Base-by-base conservation (phyloP, 768 basidiomycete species). In the Mycena belliarum region DNA sequence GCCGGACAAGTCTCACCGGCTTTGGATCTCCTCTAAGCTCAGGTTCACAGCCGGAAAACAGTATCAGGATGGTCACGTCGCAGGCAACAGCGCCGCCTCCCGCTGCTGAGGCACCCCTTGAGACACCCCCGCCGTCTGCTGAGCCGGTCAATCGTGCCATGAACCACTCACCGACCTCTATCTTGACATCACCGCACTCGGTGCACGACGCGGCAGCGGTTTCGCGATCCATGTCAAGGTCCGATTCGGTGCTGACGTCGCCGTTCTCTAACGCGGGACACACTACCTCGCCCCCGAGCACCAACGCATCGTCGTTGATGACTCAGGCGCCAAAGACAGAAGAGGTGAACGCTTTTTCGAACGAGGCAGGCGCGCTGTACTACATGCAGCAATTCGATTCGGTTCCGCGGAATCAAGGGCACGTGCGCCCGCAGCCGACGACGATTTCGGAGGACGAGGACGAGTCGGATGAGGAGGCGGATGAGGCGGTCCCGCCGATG, bases 301-400 rank as follows among this genome's bases (percentile, higher is more conserved):
- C 63, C 4, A 57, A 59, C 20, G 51, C 66, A 2, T 32, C 29
- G 29, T 32, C 29, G 29, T 42, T 59, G n/a, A 38, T 61, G 43
- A 16, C 24, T 18, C 25, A 42, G 58, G 26, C 49, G 33, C 49
- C 57, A 24, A 6, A 6, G 12, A 60, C 63, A 23, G 74, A 75
- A 37, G 71, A 70, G 7, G 57, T 69, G 60, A 59, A 57, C 61
- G 70, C 75, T 70, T 69, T 87, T 25, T 73, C 76, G 46, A 72
- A 76, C 52, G 86, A 88, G 66, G 84, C 84, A 12, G 84, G 84
- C 24, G 85, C 87, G 14, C 69, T 89, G 41, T 89, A 82, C 71
- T 88, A 84, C 67, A 86, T 90, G 82, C 83, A 83, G 57, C 81
- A 88, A 60, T 69, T 80, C 48, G 78, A 79, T 67, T 65, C 65